These are phyloP conservation scores for Pleurotus tuoliensis DNA, from an alignment of 768 basidiomycete species.

Conservation along the genomic window DNA sequence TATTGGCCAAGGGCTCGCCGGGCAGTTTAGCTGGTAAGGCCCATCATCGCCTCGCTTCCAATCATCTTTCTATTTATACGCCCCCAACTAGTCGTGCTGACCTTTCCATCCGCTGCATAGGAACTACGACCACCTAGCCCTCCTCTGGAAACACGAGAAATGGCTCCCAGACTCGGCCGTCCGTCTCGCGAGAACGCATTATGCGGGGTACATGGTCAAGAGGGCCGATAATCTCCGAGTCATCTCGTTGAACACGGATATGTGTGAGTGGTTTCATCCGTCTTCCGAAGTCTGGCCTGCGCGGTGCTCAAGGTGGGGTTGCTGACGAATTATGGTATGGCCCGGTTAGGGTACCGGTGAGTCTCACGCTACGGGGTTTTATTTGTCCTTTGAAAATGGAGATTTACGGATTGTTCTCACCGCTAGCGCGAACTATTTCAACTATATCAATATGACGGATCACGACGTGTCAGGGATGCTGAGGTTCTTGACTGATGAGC, in stretches of 20 bases:
- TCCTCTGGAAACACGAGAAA: constrained; percentile 64
- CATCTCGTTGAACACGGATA: constrained; percentile 73
- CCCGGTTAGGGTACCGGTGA: constrained; percentile 32
- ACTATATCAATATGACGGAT: constrained; percentile 69
- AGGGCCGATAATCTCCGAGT: constrained; percentile 63
- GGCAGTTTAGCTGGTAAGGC: constrained; percentile 63
- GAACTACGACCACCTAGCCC: constrained; percentile 75
- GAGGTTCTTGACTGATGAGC: constrained; percentile 71
- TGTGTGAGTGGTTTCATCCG: constrained; percentile 46
- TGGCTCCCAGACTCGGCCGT: constrained; percentile 64
- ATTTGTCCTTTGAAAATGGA: no score
- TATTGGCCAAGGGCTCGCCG: constrained; percentile 47
- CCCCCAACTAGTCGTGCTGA: not conserved
- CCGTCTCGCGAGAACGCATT: constrained; percentile 59
- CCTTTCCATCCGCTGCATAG: constrained; percentile 25
- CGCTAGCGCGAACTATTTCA: constrained; percentile 63
- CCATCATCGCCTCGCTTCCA: not conserved
- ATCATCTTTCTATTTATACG: not conserved
- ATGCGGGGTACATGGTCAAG: constrained; percentile 68
- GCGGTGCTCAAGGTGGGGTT: constrained; percentile 6
- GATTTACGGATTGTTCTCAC: not conserved
- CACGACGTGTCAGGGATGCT: constrained; percentile 75
- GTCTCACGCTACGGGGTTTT: not conserved
- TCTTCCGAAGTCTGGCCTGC: not conserved
- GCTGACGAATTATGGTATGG: no score